Evolutionary conservation across 2,329 filamentous ascomycete species (phyloP).

Genomic region (Dactylellina sp.): DNA sequence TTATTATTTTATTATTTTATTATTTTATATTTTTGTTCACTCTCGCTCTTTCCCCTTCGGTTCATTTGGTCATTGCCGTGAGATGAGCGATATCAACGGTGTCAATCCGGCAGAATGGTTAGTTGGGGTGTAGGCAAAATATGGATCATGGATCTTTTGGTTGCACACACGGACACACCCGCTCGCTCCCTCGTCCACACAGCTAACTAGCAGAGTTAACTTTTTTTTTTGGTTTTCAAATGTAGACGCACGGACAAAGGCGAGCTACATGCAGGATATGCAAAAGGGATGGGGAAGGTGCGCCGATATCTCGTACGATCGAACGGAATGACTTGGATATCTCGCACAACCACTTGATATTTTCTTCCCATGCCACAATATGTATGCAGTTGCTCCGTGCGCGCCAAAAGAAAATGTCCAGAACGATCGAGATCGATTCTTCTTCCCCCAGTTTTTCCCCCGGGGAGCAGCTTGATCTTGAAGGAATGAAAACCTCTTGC

Average conservation of each 20-base stretch:
- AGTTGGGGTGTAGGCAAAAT: slow-evolving; percentile 15
- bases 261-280: slow-evolving; percentile 48
- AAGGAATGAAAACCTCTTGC: too few species aligned
- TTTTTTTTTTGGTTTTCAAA: not conserved
- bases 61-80: too few species aligned
- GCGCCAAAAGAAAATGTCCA: too few species aligned
- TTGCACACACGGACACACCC: not conserved
- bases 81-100: too few species aligned
- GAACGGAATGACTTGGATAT: slow-evolving; percentile 23
- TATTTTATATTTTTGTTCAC: not conserved
- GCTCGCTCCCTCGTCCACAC: too few species aligned
- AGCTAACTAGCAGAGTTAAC: too few species aligned
- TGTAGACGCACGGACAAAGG: slow-evolving; percentile 53
- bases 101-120: slow-evolving; percentile 40
- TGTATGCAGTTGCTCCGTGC: too few species aligned
- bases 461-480: too few species aligned
- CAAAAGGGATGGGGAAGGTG: slow-evolving; percentile 10
- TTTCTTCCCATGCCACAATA: not conserved
- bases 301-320: slow-evolving; percentile 18
- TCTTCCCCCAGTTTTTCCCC: too few species aligned
- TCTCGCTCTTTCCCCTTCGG: not conserved
- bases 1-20: not conserved
- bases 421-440: too few species aligned
- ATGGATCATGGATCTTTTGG: slow-evolving; percentile 1
- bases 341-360: not conserved